phyloP scores from a whole-genome alignment of 352 stramenopile species.

The Globisporangium radiosum region DNA sequence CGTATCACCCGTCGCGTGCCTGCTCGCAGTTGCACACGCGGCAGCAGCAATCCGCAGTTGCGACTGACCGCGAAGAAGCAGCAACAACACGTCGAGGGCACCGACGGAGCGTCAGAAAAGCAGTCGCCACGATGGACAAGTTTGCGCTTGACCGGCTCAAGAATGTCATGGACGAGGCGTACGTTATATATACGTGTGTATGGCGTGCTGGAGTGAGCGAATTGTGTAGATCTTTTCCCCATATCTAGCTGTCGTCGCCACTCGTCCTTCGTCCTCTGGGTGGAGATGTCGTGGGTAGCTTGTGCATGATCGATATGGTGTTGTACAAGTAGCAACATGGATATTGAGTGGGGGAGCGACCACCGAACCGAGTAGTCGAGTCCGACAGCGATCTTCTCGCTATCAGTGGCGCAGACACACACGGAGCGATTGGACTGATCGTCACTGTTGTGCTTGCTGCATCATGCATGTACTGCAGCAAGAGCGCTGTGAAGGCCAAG shows the following conservation, averaged over 20 bases:
- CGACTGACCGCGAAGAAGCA: background rate
- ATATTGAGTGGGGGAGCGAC: background rate
- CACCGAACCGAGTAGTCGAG: background rate
- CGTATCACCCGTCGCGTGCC: background rate
- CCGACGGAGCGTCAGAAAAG: background rate
- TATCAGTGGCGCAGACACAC: background rate
- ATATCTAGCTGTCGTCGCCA: no score
- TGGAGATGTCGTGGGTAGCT: no score
- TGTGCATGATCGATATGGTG: no score
- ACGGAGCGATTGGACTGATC: background rate
- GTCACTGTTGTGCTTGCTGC: background rate
- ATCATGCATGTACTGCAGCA: slow-evolving; percentile 25
- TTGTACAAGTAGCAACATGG: background rate
- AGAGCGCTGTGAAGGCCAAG: slow-evolving; percentile 81
- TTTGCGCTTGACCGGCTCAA: slow-evolving; percentile 82
- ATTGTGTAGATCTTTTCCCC: no score
- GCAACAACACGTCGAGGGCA: slow-evolving; percentile 5
- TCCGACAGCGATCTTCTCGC: no score
- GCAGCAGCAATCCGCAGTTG: background rate
- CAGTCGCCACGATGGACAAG: slow-evolving; percentile 53
- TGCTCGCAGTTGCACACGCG: slow-evolving; percentile 1
- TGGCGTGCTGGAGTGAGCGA: no score
- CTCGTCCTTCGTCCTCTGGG: background rate
- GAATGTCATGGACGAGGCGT: slow-evolving; percentile 87
- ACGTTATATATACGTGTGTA: slow-evolving; percentile 18